Conservation (phyloP, 345 rosid genomes). For the Hibiscus tridactylites region DNA sequence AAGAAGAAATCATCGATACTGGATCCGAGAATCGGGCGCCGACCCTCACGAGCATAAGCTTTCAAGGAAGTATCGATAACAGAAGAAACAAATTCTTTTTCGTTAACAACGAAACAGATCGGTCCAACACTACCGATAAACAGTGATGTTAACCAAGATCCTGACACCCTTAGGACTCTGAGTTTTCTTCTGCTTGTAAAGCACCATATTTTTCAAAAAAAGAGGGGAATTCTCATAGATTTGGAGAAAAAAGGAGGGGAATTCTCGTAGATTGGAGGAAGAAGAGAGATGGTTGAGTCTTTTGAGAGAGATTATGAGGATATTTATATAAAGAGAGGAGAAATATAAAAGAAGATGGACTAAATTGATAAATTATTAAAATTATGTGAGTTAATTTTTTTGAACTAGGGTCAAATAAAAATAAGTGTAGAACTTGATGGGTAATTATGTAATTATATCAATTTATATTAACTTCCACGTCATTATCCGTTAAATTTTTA, state of each 20-base stretch:
- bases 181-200: slow-evolving; percentile 76
- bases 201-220: slow-evolving; percentile 36
- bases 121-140: slow-evolving; percentile 87
- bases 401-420: no score
- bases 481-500: no score
- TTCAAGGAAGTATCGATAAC: slow-evolving; percentile 79
- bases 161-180: slow-evolving; percentile 55
- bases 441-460: no score
- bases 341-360: no score
- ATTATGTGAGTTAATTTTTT: no score
- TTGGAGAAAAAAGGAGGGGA: no score
- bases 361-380: no score
- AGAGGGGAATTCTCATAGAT: not conserved
- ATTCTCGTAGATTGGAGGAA: not conserved
- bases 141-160: slow-evolving; percentile 66
- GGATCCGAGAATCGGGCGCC: slow-evolving; percentile 80
- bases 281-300: not conserved
- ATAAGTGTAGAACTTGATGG: no score
- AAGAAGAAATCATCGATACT: slow-evolving; percentile 66
- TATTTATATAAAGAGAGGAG: not conserved
- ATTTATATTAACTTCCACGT: no score
- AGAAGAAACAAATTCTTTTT: slow-evolving; percentile 59
- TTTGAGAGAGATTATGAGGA: not conserved
- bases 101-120: no score
- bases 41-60: slow-evolving; percentile 85